A percentile compares a stretch with the other conserved stretches of the same genome.
Conservation (phyloP, 176 grass and related monocot genomes). For the Urochloa ruziziensis region DNA sequence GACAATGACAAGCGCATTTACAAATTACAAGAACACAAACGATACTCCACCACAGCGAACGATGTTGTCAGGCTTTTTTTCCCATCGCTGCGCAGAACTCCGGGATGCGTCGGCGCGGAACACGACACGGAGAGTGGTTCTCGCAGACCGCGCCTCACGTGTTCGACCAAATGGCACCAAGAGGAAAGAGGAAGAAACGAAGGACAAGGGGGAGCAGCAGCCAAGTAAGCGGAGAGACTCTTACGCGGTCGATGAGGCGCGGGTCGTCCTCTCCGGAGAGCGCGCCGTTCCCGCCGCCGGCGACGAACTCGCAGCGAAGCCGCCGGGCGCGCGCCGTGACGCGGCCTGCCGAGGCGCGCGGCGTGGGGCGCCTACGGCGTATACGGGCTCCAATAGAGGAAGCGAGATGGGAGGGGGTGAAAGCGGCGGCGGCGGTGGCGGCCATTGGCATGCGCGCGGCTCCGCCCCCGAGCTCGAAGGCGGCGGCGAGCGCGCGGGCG, state of each 20-base stretch:
- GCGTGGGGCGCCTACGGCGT: conserved; percentile 13
- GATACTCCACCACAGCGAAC: not conserved
- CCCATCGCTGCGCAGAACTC: not conserved
- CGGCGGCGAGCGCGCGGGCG: not conserved
- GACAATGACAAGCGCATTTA: conserved; percentile 16
- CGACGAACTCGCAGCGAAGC: conserved; percentile 73
- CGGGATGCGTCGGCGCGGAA: not conserved
- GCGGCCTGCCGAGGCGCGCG: conserved; percentile 21
- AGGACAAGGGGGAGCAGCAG: not conserved
- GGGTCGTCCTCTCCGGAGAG: conserved; percentile 68
- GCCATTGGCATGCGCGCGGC: conserved; percentile 27
- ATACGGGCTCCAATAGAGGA: not conserved
- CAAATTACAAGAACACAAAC: not conserved
- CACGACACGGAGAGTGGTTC: not conserved
- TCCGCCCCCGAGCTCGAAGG: conserved; percentile 1
- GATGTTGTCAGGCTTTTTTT: not conserved
- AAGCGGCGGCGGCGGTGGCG: not conserved
- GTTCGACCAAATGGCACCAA: conserved; percentile 29
- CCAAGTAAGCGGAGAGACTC: not conserved
- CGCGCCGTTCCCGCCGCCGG: conserved; percentile 72
- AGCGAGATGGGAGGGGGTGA: not conserved
- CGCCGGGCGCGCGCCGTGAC: conserved; percentile 18
- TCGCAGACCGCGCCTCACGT: not conserved
- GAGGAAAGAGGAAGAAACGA: not conserved
- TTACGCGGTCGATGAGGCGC: conserved; percentile 69